These are phyloP conservation scores for Endocarpon pusillum DNA, from an alignment of 495 filamentous ascomycete genomes.

Conservation along the genomic window DNA sequence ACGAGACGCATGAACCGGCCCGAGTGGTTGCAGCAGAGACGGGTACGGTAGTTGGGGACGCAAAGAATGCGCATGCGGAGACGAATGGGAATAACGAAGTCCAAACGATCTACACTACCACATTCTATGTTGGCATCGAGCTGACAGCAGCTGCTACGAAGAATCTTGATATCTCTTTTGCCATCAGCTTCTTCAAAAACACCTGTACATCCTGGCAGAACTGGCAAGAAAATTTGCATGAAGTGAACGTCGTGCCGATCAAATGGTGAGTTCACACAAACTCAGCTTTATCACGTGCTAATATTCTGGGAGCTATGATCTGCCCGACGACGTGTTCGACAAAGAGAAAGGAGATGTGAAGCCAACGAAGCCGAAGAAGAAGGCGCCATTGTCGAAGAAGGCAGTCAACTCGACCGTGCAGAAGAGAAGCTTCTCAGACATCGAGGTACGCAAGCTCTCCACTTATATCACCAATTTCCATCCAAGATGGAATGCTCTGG, in stretches of 20 bases:
- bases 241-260: slow-evolving; percentile 53
- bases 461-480: too few relatives aligned
- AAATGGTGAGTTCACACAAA: slow-evolving; percentile 43
- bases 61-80: slow-evolving; percentile 19
- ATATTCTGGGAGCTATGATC: slow-evolving; percentile 42
- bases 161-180: slow-evolving; percentile 45
- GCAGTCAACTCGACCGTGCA: slow-evolving; percentile 15
- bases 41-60: slow-evolving; percentile 21
- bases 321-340: slow-evolving; percentile 80
- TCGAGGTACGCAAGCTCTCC: not conserved
- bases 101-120: slow-evolving; percentile 59
- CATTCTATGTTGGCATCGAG: slow-evolving; percentile 61
- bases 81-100: slow-evolving; percentile 18
- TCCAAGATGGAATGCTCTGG: too few relatives aligned
- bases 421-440: not conserved
- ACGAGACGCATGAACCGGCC: slow-evolving; percentile 37
- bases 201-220: slow-evolving; percentile 47
- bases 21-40: slow-evolving; percentile 32
- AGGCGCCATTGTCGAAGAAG: too few relatives aligned
- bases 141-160: slow-evolving; percentile 28
- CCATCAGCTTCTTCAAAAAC: slow-evolving; percentile 58
- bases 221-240: slow-evolving; percentile 46
- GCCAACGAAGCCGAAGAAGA: slow-evolving; percentile 47
- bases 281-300: slow-evolving; percentile 10
- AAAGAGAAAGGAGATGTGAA: slow-evolving; percentile 50